phyloP scores from a whole-genome alignment of 1,139 yeast species.

The Protomyces inouyei region DNA sequence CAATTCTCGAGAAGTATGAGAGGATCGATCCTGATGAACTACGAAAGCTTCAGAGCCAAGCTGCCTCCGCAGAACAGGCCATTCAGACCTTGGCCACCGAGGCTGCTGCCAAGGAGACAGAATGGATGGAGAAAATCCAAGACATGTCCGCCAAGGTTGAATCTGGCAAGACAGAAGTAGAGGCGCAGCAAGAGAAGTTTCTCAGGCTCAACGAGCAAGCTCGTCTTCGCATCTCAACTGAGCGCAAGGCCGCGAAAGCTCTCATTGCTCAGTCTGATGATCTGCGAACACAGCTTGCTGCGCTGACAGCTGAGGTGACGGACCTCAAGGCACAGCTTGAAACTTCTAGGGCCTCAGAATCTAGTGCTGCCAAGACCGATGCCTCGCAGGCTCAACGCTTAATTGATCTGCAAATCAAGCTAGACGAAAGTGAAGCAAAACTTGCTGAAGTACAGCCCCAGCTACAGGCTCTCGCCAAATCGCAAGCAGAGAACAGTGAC shows the following conservation, averaged over 20 bases:
- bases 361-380: slow-evolving; percentile 17
- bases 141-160: not conserved
- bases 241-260: slow-evolving; percentile 22
- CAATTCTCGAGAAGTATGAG: slow-evolving; percentile 48
- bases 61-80: slow-evolving; percentile 5
- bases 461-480: slow-evolving; percentile 37
- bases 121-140: not conserved
- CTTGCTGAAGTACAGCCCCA: slow-evolving; percentile 34
- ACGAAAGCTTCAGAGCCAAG: slow-evolving; percentile 37
- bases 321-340: slow-evolving; percentile 4
- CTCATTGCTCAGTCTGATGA: slow-evolving; percentile 3
- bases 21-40: slow-evolving; percentile 49
- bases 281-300: not conserved
- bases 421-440: slow-evolving; percentile 26
- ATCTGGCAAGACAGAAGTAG: not conserved
- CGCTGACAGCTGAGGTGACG: slow-evolving; percentile 6
- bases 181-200: not conserved
- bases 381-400: slow-evolving; percentile 18
- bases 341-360: slow-evolving; percentile 7
- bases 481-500: slow-evolving; percentile 32
- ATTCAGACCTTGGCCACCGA: not conserved
- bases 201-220: slow-evolving; percentile 22
- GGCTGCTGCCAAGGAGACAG: not conserved
- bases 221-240: slow-evolving; percentile 21
- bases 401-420: slow-evolving; percentile 6